Percentiles rank a stretch among this genome's conserved stretches.
Evolutionary conservation across 768 basidiomycete species (phyloP).

Genomic region (Kwoniella botswanensis): DNA sequence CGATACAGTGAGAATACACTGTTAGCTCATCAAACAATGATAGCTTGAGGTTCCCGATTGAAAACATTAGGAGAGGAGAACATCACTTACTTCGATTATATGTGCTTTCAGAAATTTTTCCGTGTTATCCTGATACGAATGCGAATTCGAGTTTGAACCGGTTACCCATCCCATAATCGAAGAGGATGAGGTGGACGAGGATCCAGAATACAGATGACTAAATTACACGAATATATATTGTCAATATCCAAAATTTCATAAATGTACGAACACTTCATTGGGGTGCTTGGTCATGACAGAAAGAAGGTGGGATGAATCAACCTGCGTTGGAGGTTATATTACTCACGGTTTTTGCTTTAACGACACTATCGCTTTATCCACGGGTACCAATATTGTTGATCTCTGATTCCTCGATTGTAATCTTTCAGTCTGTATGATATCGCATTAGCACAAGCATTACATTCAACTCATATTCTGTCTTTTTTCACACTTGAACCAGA

Average conservation of each 20-base stretch:
- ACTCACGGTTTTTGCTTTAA: constrained; percentile 76
- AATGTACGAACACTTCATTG: too few relatives aligned
- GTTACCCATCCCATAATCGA: neutral
- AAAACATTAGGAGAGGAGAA: too few relatives aligned
- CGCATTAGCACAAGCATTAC: neutral
- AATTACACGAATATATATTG: neutral
- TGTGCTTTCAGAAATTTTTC: constrained; percentile 81
- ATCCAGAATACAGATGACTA: constrained; percentile 19
- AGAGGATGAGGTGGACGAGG: neutral
- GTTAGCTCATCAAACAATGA: neutral
- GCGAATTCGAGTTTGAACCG: neutral
- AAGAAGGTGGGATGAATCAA: neutral
- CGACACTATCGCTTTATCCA: constrained; percentile 84
- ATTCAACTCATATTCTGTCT: too few relatives aligned
- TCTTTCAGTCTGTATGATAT: constrained; percentile 8
- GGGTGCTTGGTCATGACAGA: too few relatives aligned
- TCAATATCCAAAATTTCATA: neutral
- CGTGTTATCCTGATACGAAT: constrained; percentile 62
- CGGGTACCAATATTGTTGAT: constrained; percentile 75
- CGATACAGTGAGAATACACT: neutral
- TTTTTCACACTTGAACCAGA: too few relatives aligned
- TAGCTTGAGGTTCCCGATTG: too few relatives aligned
- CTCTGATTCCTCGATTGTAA: constrained; percentile 32
- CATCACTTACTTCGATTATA: constrained; percentile 71
- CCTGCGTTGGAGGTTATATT: too few relatives aligned